Percentiles rank a stretch among this genome's conserved stretches.
Conservation (phyloP, 2,329 filamentous ascomycete species). For the Alternaria sp. region DNA sequence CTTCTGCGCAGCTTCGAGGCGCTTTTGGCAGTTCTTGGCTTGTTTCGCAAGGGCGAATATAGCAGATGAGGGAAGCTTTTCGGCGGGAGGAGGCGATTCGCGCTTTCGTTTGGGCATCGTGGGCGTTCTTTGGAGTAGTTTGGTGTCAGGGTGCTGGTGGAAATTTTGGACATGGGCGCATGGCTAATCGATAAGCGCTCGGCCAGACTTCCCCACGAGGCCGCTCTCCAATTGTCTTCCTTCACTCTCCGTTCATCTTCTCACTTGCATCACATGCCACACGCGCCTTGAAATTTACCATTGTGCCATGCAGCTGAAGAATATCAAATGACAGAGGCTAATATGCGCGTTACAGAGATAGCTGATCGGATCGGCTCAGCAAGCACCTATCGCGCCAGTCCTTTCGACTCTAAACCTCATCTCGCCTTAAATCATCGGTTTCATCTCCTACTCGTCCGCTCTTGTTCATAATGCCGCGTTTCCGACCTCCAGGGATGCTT, state of each 20-base stretch:
- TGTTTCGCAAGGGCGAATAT: slow-evolving; percentile 25
- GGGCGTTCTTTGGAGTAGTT: slow-evolving; percentile 1
- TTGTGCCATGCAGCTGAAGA: background rate
- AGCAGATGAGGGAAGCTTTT: slow-evolving; percentile 4
- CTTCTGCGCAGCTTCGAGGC: slow-evolving; percentile 64
- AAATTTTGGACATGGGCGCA: slow-evolving; percentile 22
- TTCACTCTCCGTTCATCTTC: background rate
- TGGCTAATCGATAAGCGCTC: slow-evolving; percentile 23
- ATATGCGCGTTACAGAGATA: background rate
- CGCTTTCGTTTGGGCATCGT: slow-evolving; percentile 51
- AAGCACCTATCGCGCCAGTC: background rate
- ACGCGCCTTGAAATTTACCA: background rate
- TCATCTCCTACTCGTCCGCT: background rate
- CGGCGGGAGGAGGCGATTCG: slow-evolving; percentile 24
- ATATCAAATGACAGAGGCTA: accelerated
- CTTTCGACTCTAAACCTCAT: background rate
- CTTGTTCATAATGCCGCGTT: background rate
- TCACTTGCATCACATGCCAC: background rate
- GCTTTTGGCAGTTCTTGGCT: slow-evolving; percentile 47
- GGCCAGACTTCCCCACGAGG: background rate
- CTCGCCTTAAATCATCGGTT: background rate
- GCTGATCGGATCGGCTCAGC: background rate
- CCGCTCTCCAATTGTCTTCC: background rate
- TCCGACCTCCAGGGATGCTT: slow-evolving; percentile 3
- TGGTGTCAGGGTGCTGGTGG: slow-evolving; percentile 8